A percentile compares a stretch with the other conserved stretches of the same genome.
Conservation (phyloP, 345 rosid species). For the Pugionium dolabratum region DNA sequence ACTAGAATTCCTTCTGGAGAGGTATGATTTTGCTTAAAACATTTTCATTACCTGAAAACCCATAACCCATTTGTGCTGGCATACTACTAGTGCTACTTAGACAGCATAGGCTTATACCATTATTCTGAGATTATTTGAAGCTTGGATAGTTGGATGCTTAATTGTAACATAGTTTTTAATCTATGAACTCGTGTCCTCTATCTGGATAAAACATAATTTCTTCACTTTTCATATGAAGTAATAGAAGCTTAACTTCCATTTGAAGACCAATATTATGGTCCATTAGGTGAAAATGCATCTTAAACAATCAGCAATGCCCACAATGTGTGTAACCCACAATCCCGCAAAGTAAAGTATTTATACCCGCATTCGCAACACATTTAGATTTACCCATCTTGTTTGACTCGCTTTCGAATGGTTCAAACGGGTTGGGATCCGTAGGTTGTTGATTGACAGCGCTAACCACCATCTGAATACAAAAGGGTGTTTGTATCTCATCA, state of each 20-base stretch:
- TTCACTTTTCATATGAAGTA: not conserved
- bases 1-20: constrained; percentile 81
- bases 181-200: constrained; percentile 1
- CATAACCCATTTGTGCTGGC: not conserved
- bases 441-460: not conserved
- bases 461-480: constrained; percentile 15
- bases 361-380: no score
- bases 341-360: no score
- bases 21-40: constrained; percentile 45
- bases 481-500: constrained; percentile 7
- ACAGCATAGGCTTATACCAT: constrained; percentile 15
- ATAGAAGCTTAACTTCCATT: not conserved
- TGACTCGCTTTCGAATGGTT: no score
- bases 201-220: not conserved
- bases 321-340: no score
- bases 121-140: not conserved
- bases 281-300: constrained; percentile 8
- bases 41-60: constrained; percentile 1
- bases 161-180: constrained; percentile 4
- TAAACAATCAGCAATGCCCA: not conserved
- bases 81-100: constrained; percentile 19
- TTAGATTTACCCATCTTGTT: no score
- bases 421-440: no score
- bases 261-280: not conserved
- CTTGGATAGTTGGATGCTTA: not conserved